A percentile compares a stretch with the other conserved stretches of the same genome.
These are phyloP conservation scores for Tricholoma bakamatsutake DNA, from an alignment of 768 basidiomycete species.

Conservation along the genomic window DNA sequence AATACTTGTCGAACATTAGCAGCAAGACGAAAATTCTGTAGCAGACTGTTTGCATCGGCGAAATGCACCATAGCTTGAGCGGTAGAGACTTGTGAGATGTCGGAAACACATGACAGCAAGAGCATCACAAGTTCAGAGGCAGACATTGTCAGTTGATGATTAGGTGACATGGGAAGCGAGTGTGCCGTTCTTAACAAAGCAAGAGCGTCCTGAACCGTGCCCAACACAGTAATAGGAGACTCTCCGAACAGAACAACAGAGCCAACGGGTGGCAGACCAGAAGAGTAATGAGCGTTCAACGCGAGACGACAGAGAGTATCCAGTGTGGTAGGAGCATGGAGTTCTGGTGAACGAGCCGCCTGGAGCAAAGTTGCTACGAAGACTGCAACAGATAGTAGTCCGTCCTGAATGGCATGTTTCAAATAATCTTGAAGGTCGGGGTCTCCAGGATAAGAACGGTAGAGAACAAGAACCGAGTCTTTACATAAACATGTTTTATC, in stretches of 20 bases:
- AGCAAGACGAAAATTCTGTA: slow-evolving; percentile 48
- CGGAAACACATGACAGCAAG: slow-evolving; percentile 53
- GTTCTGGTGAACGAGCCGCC: slow-evolving; percentile 56
- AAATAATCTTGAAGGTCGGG: slow-evolving; percentile 63
- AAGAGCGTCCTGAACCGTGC: slow-evolving; percentile 55
- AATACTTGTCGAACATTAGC: slow-evolving; percentile 48
- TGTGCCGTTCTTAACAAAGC: slow-evolving; percentile 53
- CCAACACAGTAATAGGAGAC: slow-evolving; percentile 42
- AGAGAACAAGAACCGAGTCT: slow-evolving; percentile 70
- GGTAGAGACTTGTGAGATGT: slow-evolving; percentile 56
- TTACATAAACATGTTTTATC: slow-evolving; percentile 1
- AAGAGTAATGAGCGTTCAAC: slow-evolving; percentile 57
- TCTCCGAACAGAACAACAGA: slow-evolving; percentile 50
- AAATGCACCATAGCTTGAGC: slow-evolving; percentile 49
- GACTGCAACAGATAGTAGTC: slow-evolving; percentile 48
- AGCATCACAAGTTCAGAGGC: slow-evolving; percentile 61
- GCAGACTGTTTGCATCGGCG: slow-evolving; percentile 46
- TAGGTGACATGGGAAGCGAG: slow-evolving; percentile 47
- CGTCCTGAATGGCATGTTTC: slow-evolving; percentile 48
- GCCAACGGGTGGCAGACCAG: slow-evolving; percentile 44
- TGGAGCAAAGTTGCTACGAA: slow-evolving; percentile 65
- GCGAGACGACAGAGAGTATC: slow-evolving; percentile 64
- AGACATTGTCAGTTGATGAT: slow-evolving; percentile 52
- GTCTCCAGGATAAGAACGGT: slow-evolving; percentile 65
- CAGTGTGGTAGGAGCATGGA: slow-evolving; percentile 61